Conservation (phyloP, 371 early-diverging fungal species). For the Mucor indicus region DNA sequence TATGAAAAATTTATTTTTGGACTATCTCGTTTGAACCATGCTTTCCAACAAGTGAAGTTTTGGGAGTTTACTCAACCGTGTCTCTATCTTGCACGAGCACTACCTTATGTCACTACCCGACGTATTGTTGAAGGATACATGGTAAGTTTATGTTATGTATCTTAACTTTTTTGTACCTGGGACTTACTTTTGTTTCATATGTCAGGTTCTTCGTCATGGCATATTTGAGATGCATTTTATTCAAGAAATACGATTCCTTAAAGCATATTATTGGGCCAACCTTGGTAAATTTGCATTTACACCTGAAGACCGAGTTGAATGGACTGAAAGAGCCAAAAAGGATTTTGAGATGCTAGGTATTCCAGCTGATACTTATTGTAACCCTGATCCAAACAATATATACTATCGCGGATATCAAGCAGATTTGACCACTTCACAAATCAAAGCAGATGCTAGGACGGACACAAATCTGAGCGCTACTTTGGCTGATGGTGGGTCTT, state of each 20-base stretch:
- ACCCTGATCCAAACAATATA: conserved; percentile 30
- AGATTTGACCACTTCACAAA: conserved; percentile 6
- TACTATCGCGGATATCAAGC: conserved; percentile 19
- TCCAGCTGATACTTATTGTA: conserved; percentile 36
- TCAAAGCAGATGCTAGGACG: too few relatives aligned
- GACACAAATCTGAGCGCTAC: neutral
- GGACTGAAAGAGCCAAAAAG: conserved; percentile 37
- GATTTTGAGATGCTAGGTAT: conserved; percentile 32
- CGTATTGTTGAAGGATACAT: conserved; percentile 44
- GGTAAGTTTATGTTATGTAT: conserved; percentile 11
- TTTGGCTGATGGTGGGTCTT: neutral
- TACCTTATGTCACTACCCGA: conserved; percentile 42
- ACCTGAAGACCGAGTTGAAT: conserved; percentile 37
- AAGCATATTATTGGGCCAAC: conserved; percentile 41
- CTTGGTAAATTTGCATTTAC: conserved; percentile 47
- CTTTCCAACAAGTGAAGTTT: conserved; percentile 42
- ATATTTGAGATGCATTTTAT: conserved; percentile 44
- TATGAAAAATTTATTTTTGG: conserved; percentile 35
- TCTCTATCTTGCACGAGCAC: conserved; percentile 40
- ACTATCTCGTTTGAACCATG: conserved; percentile 33
- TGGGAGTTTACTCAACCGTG: conserved; percentile 49
- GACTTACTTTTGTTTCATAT: neutral
- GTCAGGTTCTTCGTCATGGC: conserved; percentile 37
- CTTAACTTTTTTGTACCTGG: neutral
- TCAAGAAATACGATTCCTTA: conserved; percentile 43